Base-by-base conservation (phyloP, 2,329 filamentous ascomycete species). In the Fusarium tjaetaba region DNA sequence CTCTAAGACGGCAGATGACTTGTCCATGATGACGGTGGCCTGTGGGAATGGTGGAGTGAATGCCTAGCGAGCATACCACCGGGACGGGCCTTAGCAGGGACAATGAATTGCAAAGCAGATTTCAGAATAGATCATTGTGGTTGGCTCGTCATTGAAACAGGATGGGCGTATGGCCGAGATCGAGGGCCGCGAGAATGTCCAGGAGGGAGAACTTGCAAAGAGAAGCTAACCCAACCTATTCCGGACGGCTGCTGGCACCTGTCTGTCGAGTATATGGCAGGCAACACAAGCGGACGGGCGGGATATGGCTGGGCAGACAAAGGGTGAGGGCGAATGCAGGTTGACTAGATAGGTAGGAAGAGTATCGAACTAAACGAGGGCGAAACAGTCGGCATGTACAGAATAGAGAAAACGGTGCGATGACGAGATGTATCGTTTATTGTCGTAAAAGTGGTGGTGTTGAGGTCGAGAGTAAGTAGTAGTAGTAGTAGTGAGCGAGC, bases 91-190 rank as follows among this genome's bases (percentile, higher is more conserved):
- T 81, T 76, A 74, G 74, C 77, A 77, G 70, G 75, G 76, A 76
- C 73, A 74, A 73, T 76, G 71, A 73, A 72, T 77, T 76, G 69
- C 67, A 73, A 76, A 74, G 75, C 58, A 71, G 71, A 67, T 76
- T 70, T 75, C 75, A 69, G 69, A 67, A 72, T 72, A 65, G 77
- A 73, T 82, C 82, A 83, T 83, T 59, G 79, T 82, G 78, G 79
- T 79, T 79, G 78, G 77, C 70, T 78, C 72, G 77, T 79, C 79
- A 80, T 80, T 68, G 76, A 78, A 68, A 75, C 72, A 74, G 61
- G 70, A 65, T 52, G 62, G 63, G 65, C 66, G 65, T 70, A 70
- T 72, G 72, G 72, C 68, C 73, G 52, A 64, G 34, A 71, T 65
- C 69, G 70, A 69, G 45, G 66, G 72, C 73, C 65, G 53, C 58